phyloP scores from a whole-genome alignment of 2,329 filamentous ascomycete species.

The Cladosporium austrohemisphaericum region DNA sequence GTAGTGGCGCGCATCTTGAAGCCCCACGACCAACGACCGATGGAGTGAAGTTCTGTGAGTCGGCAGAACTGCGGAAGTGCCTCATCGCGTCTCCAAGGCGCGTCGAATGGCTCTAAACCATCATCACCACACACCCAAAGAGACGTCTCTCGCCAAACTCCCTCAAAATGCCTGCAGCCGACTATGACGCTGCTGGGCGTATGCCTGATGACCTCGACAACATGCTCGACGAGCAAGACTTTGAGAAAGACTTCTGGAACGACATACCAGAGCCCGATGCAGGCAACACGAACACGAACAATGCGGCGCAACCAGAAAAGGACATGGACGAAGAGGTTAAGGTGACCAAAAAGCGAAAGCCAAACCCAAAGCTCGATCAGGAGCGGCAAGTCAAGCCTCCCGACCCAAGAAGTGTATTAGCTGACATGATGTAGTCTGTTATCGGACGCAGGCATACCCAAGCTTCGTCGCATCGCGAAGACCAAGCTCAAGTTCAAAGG shows the following conservation, averaged over 20 bases:
- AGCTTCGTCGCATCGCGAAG: conserved; percentile 67
- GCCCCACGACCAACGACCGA: no score
- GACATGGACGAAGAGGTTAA: conserved; percentile 86
- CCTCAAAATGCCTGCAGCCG: background rate
- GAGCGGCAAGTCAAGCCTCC: conserved; percentile 50
- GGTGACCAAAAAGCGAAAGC: conserved; percentile 70
- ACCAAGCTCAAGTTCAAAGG: conserved; percentile 76
- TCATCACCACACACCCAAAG: background rate
- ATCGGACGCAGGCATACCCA: conserved; percentile 77
- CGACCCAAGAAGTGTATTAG: background rate
- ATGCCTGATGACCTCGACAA: conserved; percentile 58
- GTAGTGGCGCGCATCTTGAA: conserved; percentile 1
- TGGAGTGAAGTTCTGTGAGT: no score
- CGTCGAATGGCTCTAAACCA: no score
- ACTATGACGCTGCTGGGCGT: conserved; percentile 17
- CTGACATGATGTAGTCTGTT: conserved; percentile 58
- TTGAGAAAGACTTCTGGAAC: conserved; percentile 48
- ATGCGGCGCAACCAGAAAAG: conserved; percentile 39
- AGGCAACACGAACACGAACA: conserved; percentile 43
- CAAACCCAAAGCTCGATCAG: conserved; percentile 84
- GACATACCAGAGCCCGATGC: conserved; percentile 42
- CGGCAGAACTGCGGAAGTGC: no score
- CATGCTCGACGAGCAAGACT: conserved; percentile 73
- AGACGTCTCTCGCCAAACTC: no score
- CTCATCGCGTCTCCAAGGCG: no score